A percentile compares a stretch with the other conserved stretches of the same genome.
These are phyloP conservation scores for Lepidium campestre DNA, from an alignment of 441 rosid genomes.

Conservation along the genomic window DNA sequence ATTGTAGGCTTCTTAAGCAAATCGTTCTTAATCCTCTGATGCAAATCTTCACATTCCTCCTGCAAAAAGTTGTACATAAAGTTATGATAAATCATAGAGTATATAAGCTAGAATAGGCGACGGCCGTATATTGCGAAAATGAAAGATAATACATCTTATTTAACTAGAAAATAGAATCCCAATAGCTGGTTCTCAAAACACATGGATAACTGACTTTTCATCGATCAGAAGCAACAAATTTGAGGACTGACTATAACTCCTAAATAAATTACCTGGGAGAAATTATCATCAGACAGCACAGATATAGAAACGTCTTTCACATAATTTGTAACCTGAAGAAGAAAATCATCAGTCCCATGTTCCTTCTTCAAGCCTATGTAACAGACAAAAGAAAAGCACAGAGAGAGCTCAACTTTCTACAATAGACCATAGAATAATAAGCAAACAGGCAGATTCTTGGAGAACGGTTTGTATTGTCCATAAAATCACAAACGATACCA, in stretches of 20 bases:
- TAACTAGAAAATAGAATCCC: neutral
- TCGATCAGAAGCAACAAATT: neutral
- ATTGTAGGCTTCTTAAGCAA: slow-evolving; percentile 39
- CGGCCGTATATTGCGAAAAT: neutral
- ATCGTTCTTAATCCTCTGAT: slow-evolving; percentile 40
- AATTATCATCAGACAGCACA: slow-evolving; percentile 57
- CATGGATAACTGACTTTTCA: neutral
- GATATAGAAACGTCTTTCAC: slow-evolving; percentile 42
- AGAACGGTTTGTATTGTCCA: neutral
- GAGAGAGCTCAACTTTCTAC: slow-evolving; percentile 18
- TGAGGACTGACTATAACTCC: neutral
- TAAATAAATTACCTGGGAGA: slow-evolving; percentile 45
- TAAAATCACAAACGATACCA: neutral
- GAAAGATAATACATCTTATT: neutral
- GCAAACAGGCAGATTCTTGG: neutral
- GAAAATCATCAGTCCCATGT: slow-evolving; percentile 36
- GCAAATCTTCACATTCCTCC: slow-evolving; percentile 69
- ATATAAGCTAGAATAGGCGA: neutral
- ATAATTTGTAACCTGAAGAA: slow-evolving; percentile 48
- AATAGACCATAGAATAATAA: neutral
- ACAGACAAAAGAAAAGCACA: slow-evolving; percentile 17
- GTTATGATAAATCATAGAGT: slow-evolving; percentile 1
- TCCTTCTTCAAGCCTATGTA: slow-evolving; percentile 47
- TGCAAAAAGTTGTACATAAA: slow-evolving; percentile 34
- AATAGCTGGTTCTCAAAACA: neutral